Evolutionary conservation across 805 yeast species (phyloP), one percentile per base, ranked within the genome.

Genomic region (Pichia eremophila): DNA sequence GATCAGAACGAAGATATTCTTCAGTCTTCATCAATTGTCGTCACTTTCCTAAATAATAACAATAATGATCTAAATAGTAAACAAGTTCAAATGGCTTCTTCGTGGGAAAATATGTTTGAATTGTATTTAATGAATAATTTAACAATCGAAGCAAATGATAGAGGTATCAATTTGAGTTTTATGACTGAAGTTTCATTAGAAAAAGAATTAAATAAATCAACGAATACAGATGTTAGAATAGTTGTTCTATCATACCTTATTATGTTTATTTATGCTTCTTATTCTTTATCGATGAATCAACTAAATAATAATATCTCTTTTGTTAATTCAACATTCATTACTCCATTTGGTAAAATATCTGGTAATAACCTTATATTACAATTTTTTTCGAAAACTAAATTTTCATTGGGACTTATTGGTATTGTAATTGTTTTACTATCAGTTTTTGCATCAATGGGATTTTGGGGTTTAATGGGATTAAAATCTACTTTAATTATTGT

Each of bases 401-500:
- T 88, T 55, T 72, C 81, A 17, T 69, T 91, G 22, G 98, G 96
- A 0, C 66, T 87, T 37, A 73, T 82, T n/a, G 99, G 98, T 1
- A 85, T 91, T 25, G 49, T 79, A 6, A 84, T 90, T 37, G 96
- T 93, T 14, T 65, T 87, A 25, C 63, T 87, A 10, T 89, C 96
- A 0, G 95, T 91, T 0, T 63, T 78, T 0, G 75, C 95, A 1
- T 79, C 97, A 0, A 86, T 89, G 0, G 98, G 98, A 0, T 55
- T 88, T 5, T 85, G 87, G 64, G 77, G 93, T 12, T 57, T 76
- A 7, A 49, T 85, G n/a, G 95, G 93, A 0, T 66, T 90, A 43
- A 87, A 85, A 58, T 85, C 95, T 0, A 91, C 98, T 0, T 69
- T 91, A 40, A 90, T 91, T 54, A 88, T 91, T 48, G 97, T 98